Evolutionary conservation across 2,329 filamentous ascomycete species (phyloP).

Genomic region (Fusarium dlaminii): DNA sequence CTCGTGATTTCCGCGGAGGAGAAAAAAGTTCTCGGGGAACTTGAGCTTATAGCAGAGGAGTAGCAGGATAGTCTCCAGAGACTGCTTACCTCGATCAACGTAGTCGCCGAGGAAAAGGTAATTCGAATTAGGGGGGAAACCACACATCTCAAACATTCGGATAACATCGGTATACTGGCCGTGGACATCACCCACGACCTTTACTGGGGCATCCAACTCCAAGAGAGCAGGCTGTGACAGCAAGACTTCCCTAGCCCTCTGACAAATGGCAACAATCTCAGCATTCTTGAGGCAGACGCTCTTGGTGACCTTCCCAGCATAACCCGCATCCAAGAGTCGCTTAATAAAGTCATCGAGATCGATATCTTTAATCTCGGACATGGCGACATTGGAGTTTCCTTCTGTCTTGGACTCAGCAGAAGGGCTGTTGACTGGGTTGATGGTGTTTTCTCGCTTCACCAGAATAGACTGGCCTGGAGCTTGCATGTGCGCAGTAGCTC

Average conservation of each 20-base stretch:
- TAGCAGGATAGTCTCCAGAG: conserved; percentile 96
- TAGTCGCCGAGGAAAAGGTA: conserved; percentile 99
- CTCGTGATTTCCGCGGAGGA: conserved; percentile 98
- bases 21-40: conserved; percentile 99
- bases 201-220: conserved; percentile 93
- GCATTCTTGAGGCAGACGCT: conserved; percentile 97
- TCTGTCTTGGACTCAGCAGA: conserved; percentile 58
- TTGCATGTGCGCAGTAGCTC: conserved; percentile 66
- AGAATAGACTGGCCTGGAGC: conserved; percentile 90
- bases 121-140: conserved; percentile 99
- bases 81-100: conserved; percentile 98
- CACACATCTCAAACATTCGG: conserved; percentile 96
- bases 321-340: conserved; percentile 90
- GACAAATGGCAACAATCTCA: conserved; percentile 93
- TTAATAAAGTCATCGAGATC: conserved; percentile 98
- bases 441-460: conserved; percentile 78
- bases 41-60: conserved; percentile 99
- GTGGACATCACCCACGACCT: conserved; percentile 99
- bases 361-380: conserved; percentile 89
- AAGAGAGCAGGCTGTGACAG: conserved; percentile 91
- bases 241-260: conserved; percentile 87
- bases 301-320: conserved; percentile 97
- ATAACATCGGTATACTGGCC: conserved; percentile 99
- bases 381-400: conserved; percentile 70
- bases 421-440: conserved; percentile 70